A percentile compares a stretch with the other conserved stretches of the same genome.
Evolutionary conservation across 169 alveolate species (phyloP).

Genomic region (Besnoitia besnoiti): DNA sequence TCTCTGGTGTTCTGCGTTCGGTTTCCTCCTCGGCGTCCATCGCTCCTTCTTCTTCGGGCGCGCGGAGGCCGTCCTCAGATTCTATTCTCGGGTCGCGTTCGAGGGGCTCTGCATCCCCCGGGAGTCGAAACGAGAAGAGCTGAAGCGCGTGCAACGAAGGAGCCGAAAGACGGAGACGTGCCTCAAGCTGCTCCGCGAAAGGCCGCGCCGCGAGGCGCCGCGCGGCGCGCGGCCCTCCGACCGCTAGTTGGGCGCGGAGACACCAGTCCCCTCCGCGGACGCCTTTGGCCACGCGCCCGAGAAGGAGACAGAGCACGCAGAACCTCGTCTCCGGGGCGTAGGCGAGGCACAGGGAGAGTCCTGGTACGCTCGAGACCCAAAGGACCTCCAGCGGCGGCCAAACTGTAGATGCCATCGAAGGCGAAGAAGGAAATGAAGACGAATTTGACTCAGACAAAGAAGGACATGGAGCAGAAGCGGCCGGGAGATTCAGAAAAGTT

Average conservation of each 20-base stretch:
- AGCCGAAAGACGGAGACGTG: background rate
- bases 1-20: background rate
- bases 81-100: too few relatives aligned
- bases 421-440: background rate
- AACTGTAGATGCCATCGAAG: background rate
- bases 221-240: background rate
- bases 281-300: background rate
- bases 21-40: background rate
- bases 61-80: background rate
- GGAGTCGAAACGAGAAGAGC: background rate
- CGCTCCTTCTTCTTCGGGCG: background rate
- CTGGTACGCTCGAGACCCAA: background rate
- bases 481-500: background rate
- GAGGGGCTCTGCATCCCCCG: background rate
- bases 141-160: background rate
- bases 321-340: background rate
- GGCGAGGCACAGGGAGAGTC: background rate
- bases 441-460: background rate
- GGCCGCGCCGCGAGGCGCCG: background rate
- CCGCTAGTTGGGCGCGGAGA: background rate
- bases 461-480: background rate
- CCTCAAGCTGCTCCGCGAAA: background rate
- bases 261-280: background rate
- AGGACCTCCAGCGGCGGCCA: background rate
- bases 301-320: background rate